Evolutionary conservation across 257 asterid species (phyloP).

Genomic region (Jacaranda copaia): DNA sequence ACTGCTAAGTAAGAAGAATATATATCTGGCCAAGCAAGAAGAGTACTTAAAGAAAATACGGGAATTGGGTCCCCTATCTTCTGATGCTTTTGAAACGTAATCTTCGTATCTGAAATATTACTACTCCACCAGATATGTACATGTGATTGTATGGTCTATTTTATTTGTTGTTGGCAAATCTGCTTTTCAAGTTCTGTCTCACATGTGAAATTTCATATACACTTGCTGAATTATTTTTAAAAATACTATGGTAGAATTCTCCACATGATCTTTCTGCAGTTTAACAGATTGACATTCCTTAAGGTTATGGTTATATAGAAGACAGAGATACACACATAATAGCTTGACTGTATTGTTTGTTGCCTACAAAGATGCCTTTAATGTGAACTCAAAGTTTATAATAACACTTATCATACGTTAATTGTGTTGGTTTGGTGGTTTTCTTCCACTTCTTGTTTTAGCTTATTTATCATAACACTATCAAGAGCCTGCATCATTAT

Average conservation of each 20-base stretch:
- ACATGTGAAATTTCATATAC: constrained; percentile 20
- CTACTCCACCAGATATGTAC: constrained; percentile 10
- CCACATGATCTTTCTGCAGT: neutral
- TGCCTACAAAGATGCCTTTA: constrained; percentile 16
- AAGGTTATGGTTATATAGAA: constrained; percentile 10
- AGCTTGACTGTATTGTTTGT: constrained; percentile 9
- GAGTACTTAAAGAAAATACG: constrained; percentile 94
- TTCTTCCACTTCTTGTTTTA: neutral
- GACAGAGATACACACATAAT: neutral
- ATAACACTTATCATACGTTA: neutral
- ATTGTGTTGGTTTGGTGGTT: neutral
- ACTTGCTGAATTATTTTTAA: neutral
- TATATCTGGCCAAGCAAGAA: constrained; percentile 85
- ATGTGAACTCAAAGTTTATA: neutral
- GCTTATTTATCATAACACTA: neutral
- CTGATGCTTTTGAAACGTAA: constrained; percentile 98
- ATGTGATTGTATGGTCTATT: constrained; percentile 33
- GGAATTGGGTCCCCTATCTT: constrained; percentile 94
- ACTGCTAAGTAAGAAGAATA: constrained; percentile 75
- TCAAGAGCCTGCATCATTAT: neutral
- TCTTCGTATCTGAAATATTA: constrained; percentile 39
- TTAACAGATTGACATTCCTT: neutral
- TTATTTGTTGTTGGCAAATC: constrained; percentile 11
- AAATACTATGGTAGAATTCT: neutral
- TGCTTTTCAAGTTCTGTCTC: constrained; percentile 22